Evolutionary conservation across 129 eudicot species (phyloP).

Genomic region (Chrysanthemum lavandulifolium): DNA sequence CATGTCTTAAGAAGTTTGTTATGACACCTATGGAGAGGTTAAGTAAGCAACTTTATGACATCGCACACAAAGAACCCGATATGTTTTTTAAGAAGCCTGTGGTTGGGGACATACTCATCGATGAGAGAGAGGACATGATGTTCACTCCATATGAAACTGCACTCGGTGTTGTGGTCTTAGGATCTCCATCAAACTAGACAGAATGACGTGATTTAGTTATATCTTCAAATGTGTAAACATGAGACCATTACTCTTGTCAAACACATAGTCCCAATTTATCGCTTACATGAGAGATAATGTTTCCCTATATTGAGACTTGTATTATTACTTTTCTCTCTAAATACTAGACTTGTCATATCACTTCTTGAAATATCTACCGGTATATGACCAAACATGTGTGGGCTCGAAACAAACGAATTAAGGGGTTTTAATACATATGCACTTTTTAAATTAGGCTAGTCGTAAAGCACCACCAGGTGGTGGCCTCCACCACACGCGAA

Average conservation of each 20-base stretch:
- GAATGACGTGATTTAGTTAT: background rate
- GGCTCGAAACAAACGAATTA: no score
- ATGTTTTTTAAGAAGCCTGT: background rate
- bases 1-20: slow-evolving; percentile 10
- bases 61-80: background rate
- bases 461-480: no score
- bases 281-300: no score
- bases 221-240: background rate
- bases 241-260: background rate
- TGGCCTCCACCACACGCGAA: no score
- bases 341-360: no score
- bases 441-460: no score
- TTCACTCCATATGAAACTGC: slow-evolving; percentile 22
- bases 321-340: no score
- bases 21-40: slow-evolving; percentile 24
- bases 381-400: no score
- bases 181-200: background rate
- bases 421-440: no score
- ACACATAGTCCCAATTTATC: no score
- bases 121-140: background rate
- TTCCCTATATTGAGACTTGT: no score
- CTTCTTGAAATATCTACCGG: no score
- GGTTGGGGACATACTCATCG: slow-evolving; percentile 19
- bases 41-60: slow-evolving; percentile 22
- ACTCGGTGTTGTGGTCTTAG: slow-evolving; percentile 30